Percentiles rank a stretch among this genome's conserved stretches.
phyloP scores from a whole-genome alignment of 129 eudicot genomes.

The Tagetes erecta region DNA sequence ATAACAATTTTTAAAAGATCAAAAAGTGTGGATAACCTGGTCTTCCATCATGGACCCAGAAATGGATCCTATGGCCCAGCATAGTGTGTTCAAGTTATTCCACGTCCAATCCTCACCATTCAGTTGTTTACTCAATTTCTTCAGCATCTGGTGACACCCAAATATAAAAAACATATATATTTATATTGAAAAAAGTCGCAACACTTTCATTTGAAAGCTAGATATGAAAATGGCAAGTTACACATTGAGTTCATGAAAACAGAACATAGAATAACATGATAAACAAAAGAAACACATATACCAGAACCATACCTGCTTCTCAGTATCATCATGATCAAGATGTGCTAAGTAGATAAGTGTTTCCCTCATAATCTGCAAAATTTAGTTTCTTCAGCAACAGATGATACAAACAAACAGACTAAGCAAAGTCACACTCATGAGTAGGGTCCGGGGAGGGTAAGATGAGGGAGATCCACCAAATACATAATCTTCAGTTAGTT shows the following conservation, averaged over 20 bases:
- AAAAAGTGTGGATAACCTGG: constrained; percentile 56
- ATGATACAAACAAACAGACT: background rate
- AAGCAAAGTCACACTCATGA: too few species aligned
- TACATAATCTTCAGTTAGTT: background rate
- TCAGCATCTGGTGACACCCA: constrained; percentile 68
- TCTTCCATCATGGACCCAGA: constrained; percentile 99
- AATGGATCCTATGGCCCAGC: constrained; percentile 99
- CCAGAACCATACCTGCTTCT: constrained; percentile 71
- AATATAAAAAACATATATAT: background rate
- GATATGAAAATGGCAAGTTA: background rate
- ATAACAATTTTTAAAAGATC: background rate
- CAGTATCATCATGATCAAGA: constrained; percentile 99
- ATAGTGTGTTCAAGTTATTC: constrained; percentile 95
- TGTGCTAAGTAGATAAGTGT: constrained; percentile 89
- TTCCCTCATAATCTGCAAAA: constrained; percentile 92
- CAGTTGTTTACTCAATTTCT: constrained; percentile 74
- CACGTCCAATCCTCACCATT: constrained; percentile 99
- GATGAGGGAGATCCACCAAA: background rate
- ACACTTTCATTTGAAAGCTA: background rate
- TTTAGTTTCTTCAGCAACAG: constrained; percentile 12
- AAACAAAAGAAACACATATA: constrained; percentile 15
- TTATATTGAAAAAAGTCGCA: background rate
- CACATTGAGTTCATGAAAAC: background rate
- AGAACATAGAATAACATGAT: background rate
- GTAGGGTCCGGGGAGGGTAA: too few species aligned